These are phyloP conservation scores for Debaryomycetaceae sp. DNA, from an alignment of 1,139 yeast species.

Conservation along the genomic window DNA sequence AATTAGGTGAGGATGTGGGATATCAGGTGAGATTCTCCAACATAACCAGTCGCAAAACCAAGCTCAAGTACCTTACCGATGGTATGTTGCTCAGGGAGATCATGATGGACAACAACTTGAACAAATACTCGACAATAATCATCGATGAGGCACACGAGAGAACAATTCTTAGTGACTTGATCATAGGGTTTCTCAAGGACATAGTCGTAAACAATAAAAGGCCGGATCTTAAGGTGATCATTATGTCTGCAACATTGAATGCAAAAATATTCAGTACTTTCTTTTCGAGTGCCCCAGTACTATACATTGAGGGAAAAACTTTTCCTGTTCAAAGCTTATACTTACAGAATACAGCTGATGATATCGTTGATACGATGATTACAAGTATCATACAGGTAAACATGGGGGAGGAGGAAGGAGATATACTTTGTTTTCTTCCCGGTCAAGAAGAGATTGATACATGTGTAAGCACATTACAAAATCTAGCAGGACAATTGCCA, in stretches of 20 bases:
- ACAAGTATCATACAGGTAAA: slow-evolving; percentile 77
- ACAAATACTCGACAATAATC: slow-evolving; percentile 70
- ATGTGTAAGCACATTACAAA: slow-evolving; percentile 60
- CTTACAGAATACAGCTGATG: slow-evolving; percentile 57
- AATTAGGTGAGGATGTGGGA: slow-evolving; percentile 82
- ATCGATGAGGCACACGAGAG: slow-evolving; percentile 98
- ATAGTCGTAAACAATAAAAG: slow-evolving; percentile 47
- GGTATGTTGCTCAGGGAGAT: slow-evolving; percentile 95
- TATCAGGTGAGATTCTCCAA: slow-evolving; percentile 82
- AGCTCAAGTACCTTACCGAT: slow-evolving; percentile 84
- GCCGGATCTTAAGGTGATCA: slow-evolving; percentile 55
- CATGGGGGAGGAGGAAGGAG: slow-evolving; percentile 78
- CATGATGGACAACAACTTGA: slow-evolving; percentile 67
- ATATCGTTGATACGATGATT: slow-evolving; percentile 76
- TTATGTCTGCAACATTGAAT: slow-evolving; percentile 95
- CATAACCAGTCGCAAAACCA: slow-evolving; percentile 45
- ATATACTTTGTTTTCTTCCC: slow-evolving; percentile 82
- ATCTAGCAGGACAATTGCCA: slow-evolving; percentile 64
- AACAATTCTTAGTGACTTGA: slow-evolving; percentile 83
- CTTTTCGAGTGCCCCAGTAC: slow-evolving; percentile 72
- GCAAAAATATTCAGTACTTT: slow-evolving; percentile 84
- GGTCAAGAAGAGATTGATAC: slow-evolving; percentile 98
- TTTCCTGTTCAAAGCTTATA: slow-evolving; percentile 77
- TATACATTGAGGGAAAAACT: slow-evolving; percentile 87
- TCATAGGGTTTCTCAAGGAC: slow-evolving; percentile 82